A percentile compares a stretch with the other conserved stretches of the same genome.
Evolutionary conservation across 2,329 filamentous ascomycete species (phyloP).

Genomic region (Monosporascus sp.): DNA sequence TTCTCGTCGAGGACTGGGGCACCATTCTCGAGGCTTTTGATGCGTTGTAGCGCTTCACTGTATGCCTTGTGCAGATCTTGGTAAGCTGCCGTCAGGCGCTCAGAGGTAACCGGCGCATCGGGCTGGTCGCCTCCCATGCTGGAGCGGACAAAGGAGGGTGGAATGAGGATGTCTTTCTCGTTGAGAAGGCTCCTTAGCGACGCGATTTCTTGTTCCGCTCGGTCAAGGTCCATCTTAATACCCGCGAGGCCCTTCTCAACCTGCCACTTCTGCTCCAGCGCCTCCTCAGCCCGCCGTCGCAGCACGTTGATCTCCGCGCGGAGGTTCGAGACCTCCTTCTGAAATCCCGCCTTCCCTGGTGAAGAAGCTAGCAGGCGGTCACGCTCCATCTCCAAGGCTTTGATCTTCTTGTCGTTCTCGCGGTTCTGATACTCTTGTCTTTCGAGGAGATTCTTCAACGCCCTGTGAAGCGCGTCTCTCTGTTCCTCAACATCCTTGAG

Average conservation of each 20-base stretch:
- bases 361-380: conserved; percentile 65
- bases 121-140: conserved; percentile 35
- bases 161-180: conserved; percentile 76
- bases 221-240: conserved; percentile 93
- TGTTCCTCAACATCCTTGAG: conserved; percentile 92
- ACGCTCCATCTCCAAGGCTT: conserved; percentile 70
- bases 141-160: conserved; percentile 49
- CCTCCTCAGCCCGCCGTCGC: conserved; percentile 83
- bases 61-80: conserved; percentile 70
- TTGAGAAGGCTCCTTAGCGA: conserved; percentile 73
- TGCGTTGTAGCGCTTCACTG: conserved; percentile 57
- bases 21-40: conserved; percentile 57
- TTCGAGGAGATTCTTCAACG: conserved; percentile 77
- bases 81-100: conserved; percentile 69
- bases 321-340: conserved; percentile 73
- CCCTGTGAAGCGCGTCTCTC: conserved; percentile 83
- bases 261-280: conserved; percentile 92
- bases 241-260: conserved; percentile 86
- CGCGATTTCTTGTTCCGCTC: conserved; percentile 85
- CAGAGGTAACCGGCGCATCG: conserved; percentile 54
- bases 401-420: conserved; percentile 77
- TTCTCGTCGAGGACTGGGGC: conserved; percentile 46
- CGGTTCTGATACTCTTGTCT: conserved; percentile 80
- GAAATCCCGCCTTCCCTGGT: conserved; percentile 72
- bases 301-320: conserved; percentile 81